Conservation (phyloP, 257 asterid species). For the Nicotiana tomentosiformis region DNA sequence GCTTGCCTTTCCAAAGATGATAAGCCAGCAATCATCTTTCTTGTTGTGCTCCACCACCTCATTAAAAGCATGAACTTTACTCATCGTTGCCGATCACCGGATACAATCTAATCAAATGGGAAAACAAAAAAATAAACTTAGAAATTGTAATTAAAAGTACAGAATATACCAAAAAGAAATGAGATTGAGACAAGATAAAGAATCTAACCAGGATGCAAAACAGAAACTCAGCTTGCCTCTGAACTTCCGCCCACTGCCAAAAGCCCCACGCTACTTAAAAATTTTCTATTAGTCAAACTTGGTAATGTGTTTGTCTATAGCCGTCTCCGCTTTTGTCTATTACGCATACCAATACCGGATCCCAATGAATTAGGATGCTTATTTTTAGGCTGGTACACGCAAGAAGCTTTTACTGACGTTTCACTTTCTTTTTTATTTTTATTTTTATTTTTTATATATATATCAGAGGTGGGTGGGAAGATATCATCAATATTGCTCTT, state of each 20-base stretch:
- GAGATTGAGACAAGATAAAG: neutral
- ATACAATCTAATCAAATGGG: neutral
- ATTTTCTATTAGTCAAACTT: neutral
- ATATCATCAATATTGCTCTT: too few relatives aligned
- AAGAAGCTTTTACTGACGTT: too few relatives aligned
- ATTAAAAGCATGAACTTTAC: constrained; percentile 31
- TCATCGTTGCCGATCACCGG: constrained; percentile 25
- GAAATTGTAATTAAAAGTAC: neutral
- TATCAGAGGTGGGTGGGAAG: too few relatives aligned
- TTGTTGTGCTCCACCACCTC: constrained; percentile 48
- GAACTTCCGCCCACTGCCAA: neutral
- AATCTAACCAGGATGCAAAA: neutral
- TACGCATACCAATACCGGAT: neutral
- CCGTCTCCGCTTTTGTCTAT: neutral
- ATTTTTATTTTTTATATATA: too few relatives aligned
- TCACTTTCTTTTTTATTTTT: too few relatives aligned
- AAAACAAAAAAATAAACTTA: neutral
- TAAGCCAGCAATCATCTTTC: constrained; percentile 59
- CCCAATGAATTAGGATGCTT: neutral
- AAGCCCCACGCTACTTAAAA: neutral
- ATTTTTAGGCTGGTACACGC: neutral
- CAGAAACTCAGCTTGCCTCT: neutral
- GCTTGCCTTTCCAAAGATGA: constrained; percentile 54
- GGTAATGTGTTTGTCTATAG: neutral
- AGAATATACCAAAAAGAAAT: neutral